Evolutionary conservation across 176 grass and related monocot species (phyloP).

Genomic region (Melocanna baccifera): DNA sequence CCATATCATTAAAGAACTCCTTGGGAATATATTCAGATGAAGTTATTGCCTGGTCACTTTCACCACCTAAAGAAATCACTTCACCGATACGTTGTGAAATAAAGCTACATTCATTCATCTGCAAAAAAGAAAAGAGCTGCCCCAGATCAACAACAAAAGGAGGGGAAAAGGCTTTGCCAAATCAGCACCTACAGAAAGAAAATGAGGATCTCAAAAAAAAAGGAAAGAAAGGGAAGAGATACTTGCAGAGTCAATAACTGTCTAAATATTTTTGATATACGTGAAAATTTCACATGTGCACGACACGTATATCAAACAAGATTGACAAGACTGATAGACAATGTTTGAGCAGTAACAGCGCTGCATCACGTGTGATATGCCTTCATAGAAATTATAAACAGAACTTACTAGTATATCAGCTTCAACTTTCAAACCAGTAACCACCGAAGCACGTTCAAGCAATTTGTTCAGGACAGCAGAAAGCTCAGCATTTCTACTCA

Average conservation of each 20-base stretch:
- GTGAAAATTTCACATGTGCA: not conserved
- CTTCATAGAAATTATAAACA: constrained; percentile 5
- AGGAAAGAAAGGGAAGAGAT: too few relatives aligned
- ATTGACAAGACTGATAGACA: not conserved
- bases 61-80: constrained; percentile 62
- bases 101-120: constrained; percentile 75
- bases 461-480: constrained; percentile 59
- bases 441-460: constrained; percentile 61
- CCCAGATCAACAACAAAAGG: not conserved
- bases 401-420: constrained; percentile 66
- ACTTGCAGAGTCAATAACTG: too few relatives aligned
- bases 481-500: constrained; percentile 72
- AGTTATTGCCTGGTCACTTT: constrained; percentile 78
- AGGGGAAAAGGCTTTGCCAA: too few relatives aligned
- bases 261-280: not conserved
- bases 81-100: constrained; percentile 84
- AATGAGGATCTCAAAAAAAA: not conserved
- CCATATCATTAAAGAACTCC: constrained; percentile 94
- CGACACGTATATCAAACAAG: not conserved
- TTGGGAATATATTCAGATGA: constrained; percentile 69
- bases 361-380: not conserved
- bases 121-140: constrained; percentile 22
- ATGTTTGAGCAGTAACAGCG: not conserved
- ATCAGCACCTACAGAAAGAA: not conserved
- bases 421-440: constrained; percentile 88